Conservation (phyloP, 768 basidiomycete species). For the Suillus ampliporus region DNA sequence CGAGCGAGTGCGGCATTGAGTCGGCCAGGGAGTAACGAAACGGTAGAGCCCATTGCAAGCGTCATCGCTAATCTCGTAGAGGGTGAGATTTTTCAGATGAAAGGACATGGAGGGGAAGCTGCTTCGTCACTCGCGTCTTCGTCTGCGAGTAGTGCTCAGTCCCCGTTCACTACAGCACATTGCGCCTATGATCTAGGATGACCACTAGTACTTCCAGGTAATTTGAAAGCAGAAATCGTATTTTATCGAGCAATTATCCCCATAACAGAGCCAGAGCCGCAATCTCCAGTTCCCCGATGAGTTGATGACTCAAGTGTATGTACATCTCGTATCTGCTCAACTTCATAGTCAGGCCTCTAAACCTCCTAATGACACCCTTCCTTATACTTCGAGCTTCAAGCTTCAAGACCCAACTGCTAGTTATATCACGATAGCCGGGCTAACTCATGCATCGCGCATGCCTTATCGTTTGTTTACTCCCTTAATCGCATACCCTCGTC, state of each 20-base stretch:
- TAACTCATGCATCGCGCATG: background rate
- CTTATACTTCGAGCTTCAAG: no score
- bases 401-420: background rate
- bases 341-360: no score
- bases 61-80: slow-evolving; percentile 97
- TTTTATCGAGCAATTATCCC: no score
- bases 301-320: no score
- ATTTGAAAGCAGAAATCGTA: no score
- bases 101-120: slow-evolving; percentile 16
- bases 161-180: no score
- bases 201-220: no score
- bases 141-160: slow-evolving; percentile 2
- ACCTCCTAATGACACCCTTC: no score
- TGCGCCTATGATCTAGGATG: no score
- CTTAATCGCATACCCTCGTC: background rate
- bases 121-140: background rate
- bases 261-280: no score
- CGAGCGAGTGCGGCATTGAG: slow-evolving; percentile 88
- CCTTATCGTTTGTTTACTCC: background rate
- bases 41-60: slow-evolving; percentile 90
- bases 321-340: no score
- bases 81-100: slow-evolving; percentile 88
- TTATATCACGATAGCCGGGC: background rate
- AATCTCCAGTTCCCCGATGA: no score
- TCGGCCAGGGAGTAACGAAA: slow-evolving; percentile 84